phyloP scores from a whole-genome alignment of 192 early-diverging fungal genomes.

The Diversispora eburnea region DNA sequence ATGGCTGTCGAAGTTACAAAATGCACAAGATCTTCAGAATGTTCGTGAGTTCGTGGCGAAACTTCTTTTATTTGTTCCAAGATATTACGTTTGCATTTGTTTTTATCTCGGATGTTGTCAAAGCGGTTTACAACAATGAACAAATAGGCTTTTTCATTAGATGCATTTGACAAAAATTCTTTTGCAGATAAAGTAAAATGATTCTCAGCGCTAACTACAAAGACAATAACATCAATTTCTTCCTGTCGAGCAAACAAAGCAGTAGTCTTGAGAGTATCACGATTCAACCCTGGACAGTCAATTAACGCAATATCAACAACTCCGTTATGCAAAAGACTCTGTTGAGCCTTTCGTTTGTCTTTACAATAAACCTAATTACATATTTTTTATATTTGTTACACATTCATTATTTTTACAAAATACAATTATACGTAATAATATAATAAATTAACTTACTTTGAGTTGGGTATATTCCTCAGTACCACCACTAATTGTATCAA shows the following conservation, averaged over 20 bases:
- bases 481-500: slow-evolving; percentile 73
- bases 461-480: slow-evolving; percentile 83
- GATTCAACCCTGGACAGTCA: slow-evolving; percentile 97
- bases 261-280: slow-evolving; percentile 96
- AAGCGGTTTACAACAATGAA: slow-evolving; percentile 99
- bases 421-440: neutral
- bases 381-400: neutral
- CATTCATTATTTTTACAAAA: neutral
- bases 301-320: slow-evolving; percentile 95
- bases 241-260: slow-evolving; percentile 96
- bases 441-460: slow-evolving; percentile 54
- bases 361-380: slow-evolving; percentile 56
- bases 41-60: slow-evolving; percentile 87
- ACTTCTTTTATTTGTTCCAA: slow-evolving; percentile 96
- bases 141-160: slow-evolving; percentile 98
- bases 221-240: slow-evolving; percentile 98
- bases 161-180: slow-evolving; percentile 94
- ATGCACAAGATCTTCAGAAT: slow-evolving; percentile 90
- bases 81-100: slow-evolving; percentile 90
- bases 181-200: slow-evolving; percentile 98
- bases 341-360: slow-evolving; percentile 59
- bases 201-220: slow-evolving; percentile 98
- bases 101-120: slow-evolving; percentile 90
- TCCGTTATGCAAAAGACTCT: slow-evolving; percentile 90
- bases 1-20: slow-evolving; percentile 80